Evolutionary conservation across 148 eudicot species (phyloP).

Genomic region (Chenopodium album): DNA sequence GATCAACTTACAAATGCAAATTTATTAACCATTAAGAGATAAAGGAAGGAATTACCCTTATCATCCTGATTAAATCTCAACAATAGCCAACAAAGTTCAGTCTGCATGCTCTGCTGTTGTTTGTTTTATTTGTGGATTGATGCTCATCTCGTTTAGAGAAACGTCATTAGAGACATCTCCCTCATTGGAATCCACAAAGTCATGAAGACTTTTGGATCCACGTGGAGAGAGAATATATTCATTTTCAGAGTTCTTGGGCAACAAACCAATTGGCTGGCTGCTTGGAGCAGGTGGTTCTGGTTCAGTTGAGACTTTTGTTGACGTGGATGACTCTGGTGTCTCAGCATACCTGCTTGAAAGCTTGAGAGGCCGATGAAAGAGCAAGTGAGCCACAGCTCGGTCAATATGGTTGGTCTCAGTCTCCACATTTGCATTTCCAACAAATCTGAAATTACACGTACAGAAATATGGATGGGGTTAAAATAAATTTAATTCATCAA

Average conservation of each 20-base stretch:
- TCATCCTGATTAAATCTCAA: slow-evolving; percentile 19
- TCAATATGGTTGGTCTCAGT: slow-evolving; percentile 74
- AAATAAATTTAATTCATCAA: neutral
- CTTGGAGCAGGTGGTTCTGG: slow-evolving; percentile 26
- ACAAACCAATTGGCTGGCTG: slow-evolving; percentile 29
- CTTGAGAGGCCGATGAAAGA: slow-evolving; percentile 64
- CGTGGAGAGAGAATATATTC: slow-evolving; percentile 23
- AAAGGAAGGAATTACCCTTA: slow-evolving; percentile 52
- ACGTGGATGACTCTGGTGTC: slow-evolving; percentile 50
- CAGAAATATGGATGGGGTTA: neutral
- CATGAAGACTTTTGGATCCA: slow-evolving; percentile 28
- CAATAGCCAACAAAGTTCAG: slow-evolving; percentile 21
- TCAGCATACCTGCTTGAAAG: slow-evolving; percentile 40
- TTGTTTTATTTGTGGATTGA: slow-evolving; percentile 25
- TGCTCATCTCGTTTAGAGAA: slow-evolving; percentile 23
- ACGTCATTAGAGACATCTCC: slow-evolving; percentile 26
- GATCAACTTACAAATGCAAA: slow-evolving; percentile 10
- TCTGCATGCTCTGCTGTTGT: slow-evolving; percentile 27
- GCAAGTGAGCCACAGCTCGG: slow-evolving; percentile 73
- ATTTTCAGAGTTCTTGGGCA: slow-evolving; percentile 32
- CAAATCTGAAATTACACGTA: slow-evolving; percentile 32
- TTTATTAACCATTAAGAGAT: slow-evolving; percentile 24
- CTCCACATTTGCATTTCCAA: slow-evolving; percentile 42
- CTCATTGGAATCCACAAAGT: slow-evolving; percentile 25
- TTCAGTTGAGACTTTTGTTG: slow-evolving; percentile 32